Evolutionary conservation across 306 rosid genomes (phyloP), one percentile per base, ranked within the genome.

Genomic region (Prunus mume): DNA sequence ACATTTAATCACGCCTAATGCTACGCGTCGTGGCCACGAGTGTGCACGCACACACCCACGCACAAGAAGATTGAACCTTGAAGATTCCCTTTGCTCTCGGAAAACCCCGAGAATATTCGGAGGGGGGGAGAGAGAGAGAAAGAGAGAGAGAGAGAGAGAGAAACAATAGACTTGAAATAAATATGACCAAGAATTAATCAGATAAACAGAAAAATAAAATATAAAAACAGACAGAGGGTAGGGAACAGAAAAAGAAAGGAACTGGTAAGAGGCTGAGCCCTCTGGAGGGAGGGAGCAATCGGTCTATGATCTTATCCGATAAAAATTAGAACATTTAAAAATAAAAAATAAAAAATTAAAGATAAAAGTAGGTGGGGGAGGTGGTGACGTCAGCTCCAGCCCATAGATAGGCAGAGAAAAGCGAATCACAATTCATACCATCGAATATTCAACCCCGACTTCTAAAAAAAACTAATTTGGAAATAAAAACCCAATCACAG

Each of bases 381-480:
- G 62, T 15, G 87, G 12, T 74, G 75, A 84, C 86, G 82, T 72
- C 79, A 75, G 45, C 66, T 86, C 87, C 93, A 83, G 81, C 89
- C 76, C 79, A 83, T 68, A 74, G 80, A 78, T 41, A 69, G 41
- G n/a, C 38, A 47, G 17, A 9, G 81, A 87, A 74, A 84, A 70
- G 63, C 34, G 87, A 84, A 89, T 87, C 88, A 72, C 18, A 57
- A 25, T 28, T 27, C 49, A 47, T 71, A 1, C 72, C 65, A 19
- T 17, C 22, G 89, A 91, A 91, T 87, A 87, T 87, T 91, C 92
- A 87, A 69, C 69, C 58, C 8, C 20, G 38, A 54, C 76, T 61
- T 76, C 38, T 49, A 0, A 5, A 50, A 52, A 15, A 11, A 24
- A 11, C 2, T 54, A 4, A 43, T 22, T 30, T 4, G 10, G 20